Evolutionary conservation across 495 filamentous ascomycete species (phyloP), one percentile per base, ranked within the genome.

Genomic region (Hypoxylon subgilvum): DNA sequence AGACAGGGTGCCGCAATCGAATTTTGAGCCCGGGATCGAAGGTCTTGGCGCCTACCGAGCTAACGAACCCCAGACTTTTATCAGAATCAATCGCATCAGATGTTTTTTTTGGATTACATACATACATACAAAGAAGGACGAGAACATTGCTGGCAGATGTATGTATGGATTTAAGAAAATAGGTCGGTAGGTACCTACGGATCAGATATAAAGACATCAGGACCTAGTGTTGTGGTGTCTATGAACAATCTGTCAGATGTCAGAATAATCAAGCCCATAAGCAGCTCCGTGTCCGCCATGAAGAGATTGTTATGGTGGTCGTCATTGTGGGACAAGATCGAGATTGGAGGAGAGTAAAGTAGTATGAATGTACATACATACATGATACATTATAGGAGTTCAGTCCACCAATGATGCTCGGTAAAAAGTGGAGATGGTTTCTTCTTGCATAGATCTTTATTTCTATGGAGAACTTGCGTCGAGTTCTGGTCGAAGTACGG

Each of bases 1-100:
- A 38, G 41, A 49, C 40, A 63, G 67, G 67, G 60, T 67, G 44
- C 47, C 53, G 60, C 67, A 66, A 69, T 69, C 67, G 67, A 65
- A 50, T 47, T 57, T 67, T 67, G 45, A 63, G 65, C 57, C 65
- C 57, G 57, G 57, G 65, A 70, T 68, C 65, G 67, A 63, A 47
- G 28, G 47, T 57, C 61, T 70, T 70, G 65, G 61, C 65, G 14
- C 14, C 17, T 18, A 8, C 23, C 36, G n/a, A 58, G 38, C 53
- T 52, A 40, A 51, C 54, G 57, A 65, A 65, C 57, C 62, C 62
- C 62, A 65, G 61, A 64, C 44, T 54, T 39, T n/a, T n/a, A n/a
- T n/a, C n/a, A n/a, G n/a, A n/a, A 14, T 41, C 18, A 27, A 44
- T 36, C 21, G 48, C 54, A 50, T 64, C 49, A 58, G 54, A 42